Evolutionary conservation across 2,329 filamentous ascomycete species (phyloP).

Genomic region (Aspergillus fructus): DNA sequence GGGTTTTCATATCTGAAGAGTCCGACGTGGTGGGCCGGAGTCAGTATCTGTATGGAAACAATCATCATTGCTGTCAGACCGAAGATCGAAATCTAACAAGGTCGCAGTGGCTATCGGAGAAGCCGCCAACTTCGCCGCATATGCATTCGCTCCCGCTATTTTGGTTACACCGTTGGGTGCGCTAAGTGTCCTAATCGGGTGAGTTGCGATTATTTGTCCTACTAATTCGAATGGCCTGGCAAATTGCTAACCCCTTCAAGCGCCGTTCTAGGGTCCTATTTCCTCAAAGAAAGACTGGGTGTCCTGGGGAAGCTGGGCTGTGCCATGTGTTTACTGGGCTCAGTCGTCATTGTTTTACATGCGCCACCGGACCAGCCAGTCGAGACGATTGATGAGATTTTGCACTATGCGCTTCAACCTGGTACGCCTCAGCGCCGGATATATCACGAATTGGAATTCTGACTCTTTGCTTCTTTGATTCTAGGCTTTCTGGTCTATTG

Average conservation of each 20-base stretch:
- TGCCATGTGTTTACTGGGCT: constrained; percentile 92
- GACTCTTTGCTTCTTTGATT: constrained; percentile 2
- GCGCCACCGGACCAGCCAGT: constrained; percentile 93
- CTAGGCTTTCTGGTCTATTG: constrained; percentile 89
- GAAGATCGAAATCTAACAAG: constrained; percentile 22
- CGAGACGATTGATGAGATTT: constrained; percentile 84
- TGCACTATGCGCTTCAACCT: constrained; percentile 85
- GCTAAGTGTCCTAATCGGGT: constrained; percentile 87
- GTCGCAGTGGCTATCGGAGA: constrained; percentile 81
- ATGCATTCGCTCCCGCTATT: constrained; percentile 98
- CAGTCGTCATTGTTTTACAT: constrained; percentile 95
- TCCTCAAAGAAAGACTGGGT: constrained; percentile 87
- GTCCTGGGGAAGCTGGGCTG: constrained; percentile 89
- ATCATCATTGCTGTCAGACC: constrained; percentile 15
- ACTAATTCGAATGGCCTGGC: neutral
- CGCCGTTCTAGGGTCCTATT: constrained; percentile 91
- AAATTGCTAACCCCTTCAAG: constrained; percentile 41
- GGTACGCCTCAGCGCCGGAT: constrained; percentile 55
- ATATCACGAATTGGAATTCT: neutral
- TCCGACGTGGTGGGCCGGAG: constrained; percentile 97
- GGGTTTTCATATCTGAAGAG: constrained; percentile 92
- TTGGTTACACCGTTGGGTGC: constrained; percentile 93
- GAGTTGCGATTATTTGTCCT: constrained; percentile 20
- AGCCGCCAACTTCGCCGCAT: constrained; percentile 95
- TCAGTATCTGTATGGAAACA: constrained; percentile 71